Percentiles rank a stretch among this genome's conserved stretches.
Conservation (phyloP, 1,284 basidiomycete species). For the Apiotrichum gamsii region DNA sequence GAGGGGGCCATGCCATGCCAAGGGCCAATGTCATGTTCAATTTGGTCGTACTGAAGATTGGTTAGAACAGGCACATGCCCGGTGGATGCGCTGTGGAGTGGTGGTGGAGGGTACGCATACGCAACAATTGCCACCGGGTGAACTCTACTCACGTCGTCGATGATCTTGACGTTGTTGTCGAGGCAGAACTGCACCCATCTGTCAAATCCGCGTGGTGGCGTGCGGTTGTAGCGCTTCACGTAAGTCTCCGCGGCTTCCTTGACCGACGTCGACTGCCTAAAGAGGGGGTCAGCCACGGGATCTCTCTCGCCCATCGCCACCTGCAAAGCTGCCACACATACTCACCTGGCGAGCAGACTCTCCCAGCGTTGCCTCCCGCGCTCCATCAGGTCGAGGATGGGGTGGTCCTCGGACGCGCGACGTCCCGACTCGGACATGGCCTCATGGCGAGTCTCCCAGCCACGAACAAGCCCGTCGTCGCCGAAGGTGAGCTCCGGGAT, state of each 20-base stretch:
- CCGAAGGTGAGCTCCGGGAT: slow-evolving; percentile 9
- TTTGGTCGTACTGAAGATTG: slow-evolving; percentile 43
- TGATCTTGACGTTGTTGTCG: slow-evolving; percentile 44
- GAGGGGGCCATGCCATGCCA: slow-evolving; percentile 41
- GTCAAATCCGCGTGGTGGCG: slow-evolving; percentile 50
- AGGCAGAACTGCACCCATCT: slow-evolving; percentile 43
- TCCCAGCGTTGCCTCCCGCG: slow-evolving; percentile 34
- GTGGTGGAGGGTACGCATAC: too few relatives aligned
- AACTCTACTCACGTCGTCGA: slow-evolving; percentile 48
- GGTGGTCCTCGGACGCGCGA: slow-evolving; percentile 28
- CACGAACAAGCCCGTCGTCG: slow-evolving; percentile 29
- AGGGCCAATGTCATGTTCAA: slow-evolving; percentile 37
- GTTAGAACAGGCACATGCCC: too few relatives aligned
- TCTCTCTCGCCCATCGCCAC: too few relatives aligned
- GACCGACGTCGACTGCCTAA: slow-evolving; percentile 43
- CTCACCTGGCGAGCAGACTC: slow-evolving; percentile 32
- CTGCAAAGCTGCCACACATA: too few relatives aligned
- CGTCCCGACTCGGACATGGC: slow-evolving; percentile 7
- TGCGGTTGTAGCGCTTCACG: slow-evolving; percentile 40
- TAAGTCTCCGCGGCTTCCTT: slow-evolving; percentile 47
- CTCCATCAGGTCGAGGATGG: slow-evolving; percentile 38
- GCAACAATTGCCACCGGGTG: too few relatives aligned
- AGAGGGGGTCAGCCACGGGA: too few relatives aligned
- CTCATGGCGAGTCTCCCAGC: slow-evolving; percentile 27
- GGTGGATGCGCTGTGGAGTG: too few relatives aligned